Conservation (phyloP, 306 rosid genomes). For the Quercus variabilis region DNA sequence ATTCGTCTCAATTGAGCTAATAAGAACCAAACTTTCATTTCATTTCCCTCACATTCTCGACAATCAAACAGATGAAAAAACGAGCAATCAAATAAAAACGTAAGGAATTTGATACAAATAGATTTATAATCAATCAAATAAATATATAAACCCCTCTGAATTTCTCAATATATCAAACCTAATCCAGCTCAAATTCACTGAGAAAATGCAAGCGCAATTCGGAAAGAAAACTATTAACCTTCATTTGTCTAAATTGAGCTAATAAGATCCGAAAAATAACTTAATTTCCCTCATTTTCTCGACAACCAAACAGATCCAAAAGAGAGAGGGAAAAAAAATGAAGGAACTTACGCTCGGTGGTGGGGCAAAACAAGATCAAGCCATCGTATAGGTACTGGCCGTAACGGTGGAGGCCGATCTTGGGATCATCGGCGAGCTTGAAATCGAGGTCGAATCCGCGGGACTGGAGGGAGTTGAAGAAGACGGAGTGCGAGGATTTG, state of each 20-base stretch:
- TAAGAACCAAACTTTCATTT: background rate
- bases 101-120: background rate
- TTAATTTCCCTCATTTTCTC: background rate
- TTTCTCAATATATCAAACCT: background rate
- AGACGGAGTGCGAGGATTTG: slow-evolving; percentile 85
- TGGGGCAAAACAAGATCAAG: slow-evolving; percentile 71
- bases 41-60: background rate
- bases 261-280: too few species aligned
- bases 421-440: slow-evolving; percentile 92
- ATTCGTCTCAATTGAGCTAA: background rate
- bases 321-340: background rate
- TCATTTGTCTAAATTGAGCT: slow-evolving; percentile 20
- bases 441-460: slow-evolving; percentile 91
- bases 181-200: background rate
- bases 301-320: background rate
- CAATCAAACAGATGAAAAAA: too few species aligned
- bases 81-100: too few species aligned
- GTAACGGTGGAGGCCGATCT: slow-evolving; percentile 70
- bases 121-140: background rate
- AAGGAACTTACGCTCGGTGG: slow-evolving; percentile 65
- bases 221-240: background rate
- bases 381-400: slow-evolving; percentile 88
- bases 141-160: background rate
- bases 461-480: slow-evolving; percentile 76
- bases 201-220: background rate